Evolutionary conservation across 2,329 filamentous ascomycete genomes (phyloP).

Genomic region (Aureobasidium mangrovei): DNA sequence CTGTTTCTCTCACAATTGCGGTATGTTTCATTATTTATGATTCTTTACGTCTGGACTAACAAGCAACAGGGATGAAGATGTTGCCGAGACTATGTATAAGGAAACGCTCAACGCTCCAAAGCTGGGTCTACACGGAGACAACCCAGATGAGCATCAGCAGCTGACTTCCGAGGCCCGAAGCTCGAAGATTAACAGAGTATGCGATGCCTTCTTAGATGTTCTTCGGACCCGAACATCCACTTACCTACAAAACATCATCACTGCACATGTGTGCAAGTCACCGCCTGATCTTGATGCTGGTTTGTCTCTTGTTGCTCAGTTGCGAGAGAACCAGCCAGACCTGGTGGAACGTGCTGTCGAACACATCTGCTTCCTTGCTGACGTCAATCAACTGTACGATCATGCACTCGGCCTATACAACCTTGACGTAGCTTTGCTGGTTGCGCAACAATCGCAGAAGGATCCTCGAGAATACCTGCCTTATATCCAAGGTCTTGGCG

Average conservation of each 20-base stretch:
- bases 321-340: conserved; percentile 57
- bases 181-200: conserved; percentile 77
- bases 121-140: conserved; percentile 17
- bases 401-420: conserved; percentile 86
- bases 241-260: conserved; percentile 84
- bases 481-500: conserved; percentile 80
- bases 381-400: conserved; percentile 86
- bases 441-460: conserved; percentile 92
- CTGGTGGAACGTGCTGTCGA: conserved; percentile 84
- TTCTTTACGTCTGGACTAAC: conserved; percentile 13
- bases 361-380: conserved; percentile 94
- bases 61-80: conserved; percentile 64
- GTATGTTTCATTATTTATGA: conserved; percentile 37
- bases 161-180: neutral
- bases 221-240: conserved; percentile 54
- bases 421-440: conserved; percentile 76
- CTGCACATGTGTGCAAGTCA: conserved; percentile 85
- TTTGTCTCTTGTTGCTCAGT: conserved; percentile 64
- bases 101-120: conserved; percentile 57
- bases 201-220: conserved; percentile 68
- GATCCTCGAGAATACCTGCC: conserved; percentile 93
- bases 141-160: neutral
- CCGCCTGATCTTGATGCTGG: conserved; percentile 86
- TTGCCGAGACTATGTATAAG: conserved; percentile 86
- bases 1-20: conserved; percentile 80